These are phyloP conservation scores for Plasmodium ovale DNA, from an alignment of 169 alveolate species.

Conservation along the genomic window DNA sequence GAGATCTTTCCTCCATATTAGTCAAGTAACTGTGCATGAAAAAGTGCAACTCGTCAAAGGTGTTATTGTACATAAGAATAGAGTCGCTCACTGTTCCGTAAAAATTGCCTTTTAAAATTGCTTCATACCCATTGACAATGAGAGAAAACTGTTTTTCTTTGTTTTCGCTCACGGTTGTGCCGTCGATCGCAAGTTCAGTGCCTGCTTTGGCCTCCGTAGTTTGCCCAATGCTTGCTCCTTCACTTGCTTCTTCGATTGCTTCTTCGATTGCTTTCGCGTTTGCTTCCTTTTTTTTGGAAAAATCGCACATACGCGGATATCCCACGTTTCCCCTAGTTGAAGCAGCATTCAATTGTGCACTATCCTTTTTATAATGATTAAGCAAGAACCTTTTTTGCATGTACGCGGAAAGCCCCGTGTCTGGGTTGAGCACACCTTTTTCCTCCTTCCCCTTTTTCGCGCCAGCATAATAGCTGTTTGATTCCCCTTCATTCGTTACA, in stretches of 20 bases:
- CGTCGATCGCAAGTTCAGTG: no score
- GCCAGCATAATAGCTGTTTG: background rate
- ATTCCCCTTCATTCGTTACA: background rate
- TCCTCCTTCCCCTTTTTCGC: background rate
- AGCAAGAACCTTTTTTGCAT: no score
- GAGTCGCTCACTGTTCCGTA: background rate
- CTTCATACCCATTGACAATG: constrained; percentile 12
- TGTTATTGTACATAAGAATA: constrained; percentile 26
- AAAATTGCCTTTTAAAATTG: constrained; percentile 11
- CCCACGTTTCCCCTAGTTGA: no score
- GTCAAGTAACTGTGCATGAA: constrained; percentile 20
- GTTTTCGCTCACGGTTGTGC: background rate
- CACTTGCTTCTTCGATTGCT: no score
- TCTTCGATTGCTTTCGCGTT: no score
- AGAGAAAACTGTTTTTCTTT: background rate
- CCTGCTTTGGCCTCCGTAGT: no score
- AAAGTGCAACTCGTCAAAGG: constrained; percentile 13
- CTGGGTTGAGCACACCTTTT: background rate
- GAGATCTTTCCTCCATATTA: background rate
- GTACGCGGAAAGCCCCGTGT: no score
- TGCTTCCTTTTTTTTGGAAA: no score
- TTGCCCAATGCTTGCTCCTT: no score
- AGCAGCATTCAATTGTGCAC: no score
- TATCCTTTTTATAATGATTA: no score
- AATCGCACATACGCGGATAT: no score